Base-by-base conservation (phyloP, 2,329 filamentous ascomycete genomes). In the Aspergillus ustus region DNA sequence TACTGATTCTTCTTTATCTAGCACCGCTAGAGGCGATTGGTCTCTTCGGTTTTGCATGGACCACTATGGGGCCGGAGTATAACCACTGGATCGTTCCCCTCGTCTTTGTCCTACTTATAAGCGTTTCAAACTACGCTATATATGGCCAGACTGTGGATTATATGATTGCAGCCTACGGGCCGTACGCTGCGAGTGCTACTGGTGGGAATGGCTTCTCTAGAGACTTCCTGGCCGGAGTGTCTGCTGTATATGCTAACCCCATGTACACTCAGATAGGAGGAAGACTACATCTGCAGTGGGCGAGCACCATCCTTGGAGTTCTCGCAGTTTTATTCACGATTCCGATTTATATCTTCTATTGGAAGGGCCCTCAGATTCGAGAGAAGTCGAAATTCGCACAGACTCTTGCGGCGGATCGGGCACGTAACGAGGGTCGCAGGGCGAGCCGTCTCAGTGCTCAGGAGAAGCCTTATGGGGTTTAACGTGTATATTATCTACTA, bases 71-170 rank as follows among this genome's bases (percentile, higher is more conserved):
- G 0, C 88, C 88, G 76, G 84, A 28, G 72, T 89, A 3, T 86
- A 78, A 84, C 2, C 86, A 87, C 66, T 92, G 90, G 89, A 86
- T 91, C 22, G 87, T 83, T 0, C 87, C 87, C 2, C 85, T 89
- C 79, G 77, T 91, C 51, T 91, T 89, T 65, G 82, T 84, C 1
- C n/a, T n/a, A n/a, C n/a, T n/a, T n/a, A n/a, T n/a, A n/a, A n/a
- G n/a, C n/a, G n/a, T n/a, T n/a, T n/a, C n/a, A n/a, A n/a, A n/a
- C n/a, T 90, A 89, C 61, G 80, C 85, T 37, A 91, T 91, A 61
- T 91, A 91, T 77, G 90, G 91, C 86, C 87, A 89, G 1, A 91
- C 89, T 1, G 90, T 91, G 65, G 88, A 92, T 74, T 92, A 92
- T 77, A 91, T 91, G 85, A 85, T 91, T 40, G 88, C 87, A 61